Conservation (phyloP, 225 moss, liverwort and hornwort species). For the Antitrichia curtipendula region DNA sequence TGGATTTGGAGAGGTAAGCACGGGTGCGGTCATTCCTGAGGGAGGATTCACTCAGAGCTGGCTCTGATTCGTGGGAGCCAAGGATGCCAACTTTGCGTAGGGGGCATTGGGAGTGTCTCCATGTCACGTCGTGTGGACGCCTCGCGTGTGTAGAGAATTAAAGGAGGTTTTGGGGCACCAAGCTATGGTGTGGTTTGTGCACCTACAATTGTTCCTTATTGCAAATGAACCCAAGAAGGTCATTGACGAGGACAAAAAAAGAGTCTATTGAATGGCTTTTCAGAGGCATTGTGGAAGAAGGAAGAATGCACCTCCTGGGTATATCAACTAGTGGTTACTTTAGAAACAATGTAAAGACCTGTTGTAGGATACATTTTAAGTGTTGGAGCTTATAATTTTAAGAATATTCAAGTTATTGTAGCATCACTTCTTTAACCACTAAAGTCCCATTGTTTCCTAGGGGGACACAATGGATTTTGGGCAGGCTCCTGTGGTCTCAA, state of each 20-base stretch:
- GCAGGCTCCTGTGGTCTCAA: too few relatives aligned
- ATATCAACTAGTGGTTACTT: background rate
- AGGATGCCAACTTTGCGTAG: background rate
- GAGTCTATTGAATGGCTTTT: too few relatives aligned
- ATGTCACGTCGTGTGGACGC: background rate
- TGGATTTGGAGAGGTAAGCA: background rate
- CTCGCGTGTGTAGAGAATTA: rapidly evolving
- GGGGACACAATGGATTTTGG: too few relatives aligned
- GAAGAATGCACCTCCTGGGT: too few relatives aligned
- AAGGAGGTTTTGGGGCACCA: background rate
- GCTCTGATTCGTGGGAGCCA: too few relatives aligned
- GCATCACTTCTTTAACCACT: too few relatives aligned
- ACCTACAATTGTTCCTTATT: background rate
- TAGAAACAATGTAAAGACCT: background rate
- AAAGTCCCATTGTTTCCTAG: too few relatives aligned
- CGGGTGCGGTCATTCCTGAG: background rate
- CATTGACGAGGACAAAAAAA: too few relatives aligned
- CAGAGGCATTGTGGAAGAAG: too few relatives aligned
- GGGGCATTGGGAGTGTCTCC: background rate
- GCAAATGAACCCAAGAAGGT: too few relatives aligned
- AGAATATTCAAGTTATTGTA: too few relatives aligned
- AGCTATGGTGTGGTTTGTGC: background rate
- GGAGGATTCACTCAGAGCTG: background rate
- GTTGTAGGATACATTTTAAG: background rate
- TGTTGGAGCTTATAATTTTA: too few relatives aligned